A percentile compares a stretch with the other conserved stretches of the same genome.
phyloP scores from a whole-genome alignment of 345 rosid genomes.

The Leavenworthia alabamica region DNA sequence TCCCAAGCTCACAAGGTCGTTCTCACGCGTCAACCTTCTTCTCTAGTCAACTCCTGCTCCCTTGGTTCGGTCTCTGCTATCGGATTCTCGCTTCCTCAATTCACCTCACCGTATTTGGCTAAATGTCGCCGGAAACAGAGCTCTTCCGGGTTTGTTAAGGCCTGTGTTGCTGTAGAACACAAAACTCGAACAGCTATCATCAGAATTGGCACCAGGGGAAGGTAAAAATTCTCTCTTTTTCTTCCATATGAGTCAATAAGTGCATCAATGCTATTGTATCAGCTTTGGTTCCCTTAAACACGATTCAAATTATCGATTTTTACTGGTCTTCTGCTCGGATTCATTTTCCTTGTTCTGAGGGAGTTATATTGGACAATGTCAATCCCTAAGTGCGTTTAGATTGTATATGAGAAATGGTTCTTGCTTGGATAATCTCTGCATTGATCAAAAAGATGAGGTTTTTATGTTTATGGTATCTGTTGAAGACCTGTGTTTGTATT shows the following conservation, averaged over 20 bases:
- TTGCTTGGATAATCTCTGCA: not conserved
- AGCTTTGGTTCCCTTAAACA: not conserved
- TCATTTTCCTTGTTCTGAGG: not conserved
- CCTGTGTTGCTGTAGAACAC: constrained; percentile 68
- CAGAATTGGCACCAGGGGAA: constrained; percentile 93
- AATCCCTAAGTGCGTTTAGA: not conserved
- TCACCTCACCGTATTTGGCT: constrained; percentile 33
- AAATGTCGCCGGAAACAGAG: constrained; percentile 26
- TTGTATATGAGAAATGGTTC: not conserved
- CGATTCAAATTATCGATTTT: not conserved
- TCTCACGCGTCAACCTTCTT: constrained; percentile 26
- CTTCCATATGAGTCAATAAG: not conserved
- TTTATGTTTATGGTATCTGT: not conserved
- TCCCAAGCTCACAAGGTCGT: constrained; percentile 15
- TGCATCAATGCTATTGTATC: not conserved
- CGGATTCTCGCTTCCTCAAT: constrained; percentile 43
- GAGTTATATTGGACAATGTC: not conserved
- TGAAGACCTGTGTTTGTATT: too few species aligned
- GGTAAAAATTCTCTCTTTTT: constrained; percentile 39
- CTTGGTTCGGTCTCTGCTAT: constrained; percentile 48
- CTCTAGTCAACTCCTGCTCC: constrained; percentile 30
- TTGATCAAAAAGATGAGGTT: not conserved
- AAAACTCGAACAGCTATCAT: constrained; percentile 60
- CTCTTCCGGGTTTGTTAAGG: constrained; percentile 34
- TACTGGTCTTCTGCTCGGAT: not conserved